Percentiles rank a stretch among this genome's conserved stretches.
Conservation (phyloP, 495 filamentous ascomycete species). For the Lepidopterella palustris region DNA sequence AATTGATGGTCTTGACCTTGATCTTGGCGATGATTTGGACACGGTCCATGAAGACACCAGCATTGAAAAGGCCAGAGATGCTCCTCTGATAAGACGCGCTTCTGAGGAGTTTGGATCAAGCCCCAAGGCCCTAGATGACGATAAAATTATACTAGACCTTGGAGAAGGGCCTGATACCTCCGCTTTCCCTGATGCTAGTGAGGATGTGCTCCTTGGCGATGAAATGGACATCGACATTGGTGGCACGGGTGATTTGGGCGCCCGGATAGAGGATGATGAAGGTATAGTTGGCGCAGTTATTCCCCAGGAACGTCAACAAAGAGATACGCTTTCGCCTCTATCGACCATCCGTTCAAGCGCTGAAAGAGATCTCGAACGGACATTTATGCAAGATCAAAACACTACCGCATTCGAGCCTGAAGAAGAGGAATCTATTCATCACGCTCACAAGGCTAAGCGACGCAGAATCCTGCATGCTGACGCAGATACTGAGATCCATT, state of each 20-base stretch:
- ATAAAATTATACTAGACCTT: conserved; percentile 47
- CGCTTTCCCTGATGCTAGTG: conserved; percentile 3
- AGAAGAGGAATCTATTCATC: conserved; percentile 44
- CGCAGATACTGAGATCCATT: conserved; percentile 52
- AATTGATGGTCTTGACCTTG: conserved; percentile 52
- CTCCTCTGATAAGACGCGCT: conserved; percentile 53
- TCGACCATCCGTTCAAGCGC: conserved; percentile 49
- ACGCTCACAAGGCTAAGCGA: conserved; percentile 66
- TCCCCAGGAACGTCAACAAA: conserved; percentile 38
- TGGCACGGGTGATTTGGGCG: conserved; percentile 51
- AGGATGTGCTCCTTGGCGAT: conserved; percentile 5
- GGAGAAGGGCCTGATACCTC: conserved; percentile 38
- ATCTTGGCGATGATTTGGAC: conserved; percentile 52
- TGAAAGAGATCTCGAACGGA: conserved; percentile 51
- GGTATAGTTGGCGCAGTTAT: background rate
- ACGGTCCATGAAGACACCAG: conserved; percentile 51
- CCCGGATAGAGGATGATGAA: conserved; percentile 38
- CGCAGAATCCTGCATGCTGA: conserved; percentile 69
- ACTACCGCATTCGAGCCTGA: conserved; percentile 41
- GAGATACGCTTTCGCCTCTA: conserved; percentile 61
- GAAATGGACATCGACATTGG: conserved; percentile 53
- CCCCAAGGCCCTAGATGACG: conserved; percentile 34
- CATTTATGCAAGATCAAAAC: conserved; percentile 42
- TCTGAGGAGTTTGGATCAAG: conserved; percentile 48
- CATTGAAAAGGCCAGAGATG: conserved; percentile 81